These are phyloP conservation scores for Phytophthora sojae DNA, from an alignment of 352 stramenopile genomes.

Conservation along the genomic window DNA sequence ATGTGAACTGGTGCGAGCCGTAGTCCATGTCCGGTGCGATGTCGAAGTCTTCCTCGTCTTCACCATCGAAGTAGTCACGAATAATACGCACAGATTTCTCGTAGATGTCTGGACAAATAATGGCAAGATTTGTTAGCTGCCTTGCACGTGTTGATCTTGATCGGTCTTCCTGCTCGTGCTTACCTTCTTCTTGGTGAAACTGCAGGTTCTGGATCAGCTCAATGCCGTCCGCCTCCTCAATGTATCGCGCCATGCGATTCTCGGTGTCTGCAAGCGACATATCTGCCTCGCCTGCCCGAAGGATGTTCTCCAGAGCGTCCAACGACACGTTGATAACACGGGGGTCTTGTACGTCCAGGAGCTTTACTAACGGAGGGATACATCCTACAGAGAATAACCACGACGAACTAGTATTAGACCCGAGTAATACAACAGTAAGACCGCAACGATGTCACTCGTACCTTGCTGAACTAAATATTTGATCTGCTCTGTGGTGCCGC, in stretches of 20 bases:
- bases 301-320: slow-evolving; percentile 97
- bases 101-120: slow-evolving; percentile 82
- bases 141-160: background rate
- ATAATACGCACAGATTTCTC: slow-evolving; percentile 96
- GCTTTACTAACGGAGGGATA: slow-evolving; percentile 96
- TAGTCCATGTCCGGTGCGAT: slow-evolving; percentile 62
- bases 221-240: slow-evolving; percentile 96
- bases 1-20: slow-evolving; percentile 65
- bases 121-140: slow-evolving; percentile 9
- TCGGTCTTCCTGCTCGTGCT: background rate
- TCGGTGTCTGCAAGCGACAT: slow-evolving; percentile 77
- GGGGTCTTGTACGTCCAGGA: slow-evolving; percentile 92
- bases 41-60: slow-evolving; percentile 96
- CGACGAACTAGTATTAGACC: background rate
- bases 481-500: slow-evolving; percentile 93
- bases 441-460: slow-evolving; percentile 18
- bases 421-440: background rate
- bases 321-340: slow-evolving; percentile 98
- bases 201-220: slow-evolving; percentile 98
- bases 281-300: slow-evolving; percentile 89
- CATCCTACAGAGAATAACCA: slow-evolving; percentile 64
- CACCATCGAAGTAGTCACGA: slow-evolving; percentile 97
- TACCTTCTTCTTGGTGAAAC: slow-evolving; percentile 96
- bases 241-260: slow-evolving; percentile 96
- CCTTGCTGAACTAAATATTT: slow-evolving; percentile 97